These are phyloP conservation scores for Rhodotorula kratochvilovae DNA, from an alignment of 768 basidiomycete species.

Conservation along the genomic window DNA sequence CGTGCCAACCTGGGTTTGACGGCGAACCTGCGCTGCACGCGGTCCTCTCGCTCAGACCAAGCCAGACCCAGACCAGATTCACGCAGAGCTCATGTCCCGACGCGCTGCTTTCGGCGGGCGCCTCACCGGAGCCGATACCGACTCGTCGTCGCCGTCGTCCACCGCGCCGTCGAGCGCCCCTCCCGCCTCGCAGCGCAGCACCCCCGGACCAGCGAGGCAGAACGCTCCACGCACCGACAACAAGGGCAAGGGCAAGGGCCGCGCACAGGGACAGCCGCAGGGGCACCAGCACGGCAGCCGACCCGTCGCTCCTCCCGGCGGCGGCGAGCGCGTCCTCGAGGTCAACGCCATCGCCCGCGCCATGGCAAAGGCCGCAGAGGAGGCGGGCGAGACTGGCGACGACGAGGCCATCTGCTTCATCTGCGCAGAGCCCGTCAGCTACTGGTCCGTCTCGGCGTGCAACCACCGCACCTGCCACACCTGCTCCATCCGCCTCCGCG, in stretches of 20 bases:
- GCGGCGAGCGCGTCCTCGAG: background rate
- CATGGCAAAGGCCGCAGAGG: constrained; percentile 18
- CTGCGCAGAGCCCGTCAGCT: constrained; percentile 89
- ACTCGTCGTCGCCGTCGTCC: constrained; percentile 42
- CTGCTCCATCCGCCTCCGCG: constrained; percentile 78
- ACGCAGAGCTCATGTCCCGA: background rate
- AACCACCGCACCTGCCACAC: constrained; percentile 94
- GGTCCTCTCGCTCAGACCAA: background rate
- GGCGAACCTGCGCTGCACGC: no score
- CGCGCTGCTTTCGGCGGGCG: background rate
- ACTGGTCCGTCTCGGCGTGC: constrained; percentile 80
- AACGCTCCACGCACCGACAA: no score
- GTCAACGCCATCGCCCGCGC: constrained; percentile 2
- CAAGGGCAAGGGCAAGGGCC: constrained; percentile 11
- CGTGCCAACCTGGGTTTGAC: background rate
- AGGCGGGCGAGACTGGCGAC: constrained; percentile 18
- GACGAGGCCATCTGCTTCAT: constrained; percentile 65
- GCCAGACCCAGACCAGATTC: no score
- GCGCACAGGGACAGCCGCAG: background rate
- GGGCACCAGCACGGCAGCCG: background rate
- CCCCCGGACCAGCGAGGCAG: background rate
- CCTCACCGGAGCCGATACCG: background rate
- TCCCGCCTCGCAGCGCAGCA: background rate
- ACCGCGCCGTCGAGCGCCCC: constrained; percentile 51
- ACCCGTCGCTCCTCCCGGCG: background rate